Evolutionary conservation across 768 basidiomycete genomes (phyloP), one percentile per base, ranked within the genome.

Genomic region (Pulveroboletus ravenelii): DNA sequence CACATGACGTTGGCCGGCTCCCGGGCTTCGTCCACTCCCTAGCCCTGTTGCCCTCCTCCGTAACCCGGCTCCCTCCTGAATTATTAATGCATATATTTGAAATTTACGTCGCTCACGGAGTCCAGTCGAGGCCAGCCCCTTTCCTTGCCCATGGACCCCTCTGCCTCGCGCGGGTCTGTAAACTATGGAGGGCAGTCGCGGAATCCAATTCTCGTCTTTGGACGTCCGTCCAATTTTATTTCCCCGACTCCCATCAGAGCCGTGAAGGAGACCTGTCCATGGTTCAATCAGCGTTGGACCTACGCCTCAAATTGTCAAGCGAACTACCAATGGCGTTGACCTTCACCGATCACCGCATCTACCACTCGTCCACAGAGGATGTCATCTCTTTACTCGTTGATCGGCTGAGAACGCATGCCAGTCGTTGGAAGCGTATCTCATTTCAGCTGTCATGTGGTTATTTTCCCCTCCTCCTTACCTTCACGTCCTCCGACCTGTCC

Each of bases 41-140:
- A 12, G 18, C 30, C 18, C 0, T 38, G 5, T 7, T 32, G 30
- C 27, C 5, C 41, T 50, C 51, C n/a, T 52, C 50, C 4, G 35
- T 55, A 36, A 50, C 46, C 15, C 37, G 42, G 14, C 34, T 61
- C 20, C 62, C 57, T n/a, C 31, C 51, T 4, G 57, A 81, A 69
- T 65, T 79, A 75, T 46, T 74, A 25, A 25, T 32, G 9, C 17
- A 44, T 29, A 42, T 62, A 9, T 64, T 57, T 32, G 49, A 50
- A 18, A 8, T 52, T 14, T 56, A 31, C 37, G 31, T 59, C 5
- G n/a, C 3, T 20, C 18, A 5, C 18, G 31, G 14, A 15, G 40
- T 17, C 18, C 34, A 29, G 14, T 34, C 12, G n/a, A 18, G 18
- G 3, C 29, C 27, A 1, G 9, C 35, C 17, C 17, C 14, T 29